Evolutionary conservation across 2,329 filamentous ascomycete species (phyloP).

Genomic region (Microsporum audouinii): DNA sequence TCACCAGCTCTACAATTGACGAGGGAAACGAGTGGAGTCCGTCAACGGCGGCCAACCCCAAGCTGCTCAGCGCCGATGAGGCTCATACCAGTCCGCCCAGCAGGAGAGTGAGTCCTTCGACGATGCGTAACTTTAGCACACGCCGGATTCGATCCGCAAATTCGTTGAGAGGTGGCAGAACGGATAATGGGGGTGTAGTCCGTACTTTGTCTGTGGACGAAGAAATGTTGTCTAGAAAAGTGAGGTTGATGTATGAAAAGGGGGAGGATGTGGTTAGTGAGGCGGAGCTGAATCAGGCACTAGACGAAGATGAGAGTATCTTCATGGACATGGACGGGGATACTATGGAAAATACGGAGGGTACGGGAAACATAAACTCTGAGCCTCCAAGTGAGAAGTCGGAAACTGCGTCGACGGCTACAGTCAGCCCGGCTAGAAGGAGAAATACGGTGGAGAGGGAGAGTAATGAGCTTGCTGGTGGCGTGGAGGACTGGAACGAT

Average conservation of each 20-base stretch:
- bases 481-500: conserved; percentile 55
- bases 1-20: conserved; percentile 39
- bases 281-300: conserved; percentile 28
- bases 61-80: background rate
- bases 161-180: conserved; percentile 28
- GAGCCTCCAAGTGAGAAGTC: conserved; percentile 19
- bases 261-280: conserved; percentile 45
- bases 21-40: conserved; percentile 1
- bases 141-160: conserved; percentile 25
- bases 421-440: conserved; percentile 5
- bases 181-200: conserved; percentile 27
- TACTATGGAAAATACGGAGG: background rate
- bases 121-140: conserved; percentile 15
- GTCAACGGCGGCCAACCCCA: conserved; percentile 12
- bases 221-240: conserved; percentile 50
- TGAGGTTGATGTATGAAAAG: conserved; percentile 53
- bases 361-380: conserved; percentile 14
- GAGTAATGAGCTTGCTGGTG: conserved; percentile 48
- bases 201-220: conserved; percentile 53
- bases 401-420: conserved; percentile 20
- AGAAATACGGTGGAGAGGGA: conserved; percentile 33
- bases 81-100: background rate
- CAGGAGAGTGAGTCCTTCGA: conserved; percentile 14
- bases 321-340: conserved; percentile 11
- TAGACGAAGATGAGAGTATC: conserved; percentile 29